phyloP scores from a whole-genome alignment of 768 basidiomycete genomes.

The Sistotremastrum suecicum region DNA sequence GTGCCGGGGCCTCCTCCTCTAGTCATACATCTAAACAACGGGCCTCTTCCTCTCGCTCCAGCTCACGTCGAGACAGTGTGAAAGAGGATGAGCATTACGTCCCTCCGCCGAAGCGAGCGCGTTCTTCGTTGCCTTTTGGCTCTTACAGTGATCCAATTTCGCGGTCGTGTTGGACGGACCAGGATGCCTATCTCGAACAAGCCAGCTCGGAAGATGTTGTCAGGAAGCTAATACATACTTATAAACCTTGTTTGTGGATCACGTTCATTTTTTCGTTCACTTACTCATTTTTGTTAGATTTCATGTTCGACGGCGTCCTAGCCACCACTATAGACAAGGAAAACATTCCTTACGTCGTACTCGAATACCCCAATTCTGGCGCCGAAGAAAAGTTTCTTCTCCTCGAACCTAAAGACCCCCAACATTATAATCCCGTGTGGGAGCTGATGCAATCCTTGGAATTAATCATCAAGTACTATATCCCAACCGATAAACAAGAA shows the following conservation, averaged over 20 bases:
- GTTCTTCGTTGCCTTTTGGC: conserved; percentile 44
- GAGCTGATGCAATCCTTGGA: conserved; percentile 59
- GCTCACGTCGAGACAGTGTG: no score
- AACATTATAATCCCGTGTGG: conserved; percentile 78
- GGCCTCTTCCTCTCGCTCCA: no score
- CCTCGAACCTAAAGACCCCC: conserved; percentile 68
- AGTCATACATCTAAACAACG: no score
- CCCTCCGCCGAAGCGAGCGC: conserved; percentile 43
- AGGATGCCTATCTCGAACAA: conserved; percentile 28
- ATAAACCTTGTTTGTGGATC: conserved; percentile 47
- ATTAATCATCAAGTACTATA: conserved; percentile 59
- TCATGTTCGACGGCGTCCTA: conserved; percentile 34
- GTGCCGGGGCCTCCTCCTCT: no score
- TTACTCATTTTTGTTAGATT: neutral
- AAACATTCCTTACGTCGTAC: conserved; percentile 47
- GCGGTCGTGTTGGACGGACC: conserved; percentile 36
- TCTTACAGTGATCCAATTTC: conserved; percentile 21
- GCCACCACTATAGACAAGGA: conserved; percentile 27
- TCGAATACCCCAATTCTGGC: conserved; percentile 65
- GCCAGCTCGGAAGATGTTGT: conserved; percentile 53
- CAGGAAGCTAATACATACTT: conserved; percentile 43
- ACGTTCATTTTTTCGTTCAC: neutral
- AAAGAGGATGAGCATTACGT: neutral
- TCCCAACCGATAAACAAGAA: conserved; percentile 48
- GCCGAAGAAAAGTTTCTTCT: conserved; percentile 68